Evolutionary conservation across 805 yeast species (phyloP).

Genomic region (Schwanniomyces occidentalis): DNA sequence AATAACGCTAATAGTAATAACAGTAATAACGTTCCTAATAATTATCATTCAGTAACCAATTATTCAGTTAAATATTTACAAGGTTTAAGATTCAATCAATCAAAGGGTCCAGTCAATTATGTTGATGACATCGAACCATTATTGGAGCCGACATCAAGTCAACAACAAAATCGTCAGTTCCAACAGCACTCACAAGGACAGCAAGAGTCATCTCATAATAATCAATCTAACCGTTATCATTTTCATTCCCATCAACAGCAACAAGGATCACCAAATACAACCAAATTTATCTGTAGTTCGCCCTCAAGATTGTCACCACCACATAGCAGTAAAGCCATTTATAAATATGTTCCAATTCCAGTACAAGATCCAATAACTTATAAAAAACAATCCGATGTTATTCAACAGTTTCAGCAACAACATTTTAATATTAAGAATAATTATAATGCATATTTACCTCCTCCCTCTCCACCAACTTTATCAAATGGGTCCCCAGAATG

Average conservation of each 20-base stretch:
- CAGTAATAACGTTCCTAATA: neutral
- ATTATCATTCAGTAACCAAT: conserved; percentile 15
- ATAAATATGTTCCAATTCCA: conserved; percentile 42
- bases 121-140: conserved; percentile 39
- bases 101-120: conserved; percentile 11
- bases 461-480: conserved; percentile 34
- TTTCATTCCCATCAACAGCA: too few species aligned
- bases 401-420: conserved; percentile 8
- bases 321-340: conserved; percentile 2
- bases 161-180: too few species aligned
- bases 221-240: too few species aligned
- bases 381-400: conserved; percentile 7
- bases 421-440: conserved; percentile 5
- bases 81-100: conserved; percentile 15
- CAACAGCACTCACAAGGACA: too few species aligned
- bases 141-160: conserved; percentile 13
- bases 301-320: neutral
- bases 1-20: neutral
- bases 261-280: too few species aligned
- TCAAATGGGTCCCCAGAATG: conserved; percentile 38
- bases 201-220: too few species aligned
- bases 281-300: neutral
- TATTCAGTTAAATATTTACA: conserved; percentile 47
- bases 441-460: conserved; percentile 29
- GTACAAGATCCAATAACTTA: conserved; percentile 33